Evolutionary conservation across 2,329 filamentous ascomycete species (phyloP).

Genomic region (Fonsecaea nubica): DNA sequence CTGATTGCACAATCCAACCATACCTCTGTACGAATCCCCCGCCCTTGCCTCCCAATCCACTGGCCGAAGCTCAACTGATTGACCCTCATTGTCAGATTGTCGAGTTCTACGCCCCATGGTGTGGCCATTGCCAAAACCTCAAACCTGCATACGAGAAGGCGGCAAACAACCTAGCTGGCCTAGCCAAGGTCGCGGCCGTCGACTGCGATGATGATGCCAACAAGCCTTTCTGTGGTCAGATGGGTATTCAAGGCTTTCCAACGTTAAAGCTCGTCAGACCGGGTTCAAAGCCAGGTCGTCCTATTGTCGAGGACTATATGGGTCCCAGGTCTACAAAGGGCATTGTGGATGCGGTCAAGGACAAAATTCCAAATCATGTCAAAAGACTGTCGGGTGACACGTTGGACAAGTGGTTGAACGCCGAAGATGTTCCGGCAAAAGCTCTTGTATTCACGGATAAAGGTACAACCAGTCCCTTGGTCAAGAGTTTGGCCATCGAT

Average conservation of each 20-base stretch:
- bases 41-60: not conserved
- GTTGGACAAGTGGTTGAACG: slow-evolving; percentile 73
- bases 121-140: slow-evolving; percentile 94
- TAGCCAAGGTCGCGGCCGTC: slow-evolving; percentile 92
- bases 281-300: slow-evolving; percentile 78
- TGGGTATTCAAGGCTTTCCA: slow-evolving; percentile 93
- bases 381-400: slow-evolving; percentile 80
- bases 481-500: slow-evolving; percentile 87
- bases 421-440: slow-evolving; percentile 74
- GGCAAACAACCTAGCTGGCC: slow-evolving; percentile 83
- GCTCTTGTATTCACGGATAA: slow-evolving; percentile 94
- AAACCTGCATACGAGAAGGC: slow-evolving; percentile 96
- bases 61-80: slow-evolving; percentile 33
- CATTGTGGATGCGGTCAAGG: slow-evolving; percentile 83
- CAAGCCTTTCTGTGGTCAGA: slow-evolving; percentile 81
- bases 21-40: slow-evolving; percentile 72
- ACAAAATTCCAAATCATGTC: slow-evolving; percentile 92
- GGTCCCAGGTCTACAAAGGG: slow-evolving; percentile 81
- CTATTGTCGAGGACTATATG: slow-evolving; percentile 88
- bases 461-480: slow-evolving; percentile 79
- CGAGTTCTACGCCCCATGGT: slow-evolving; percentile 95
- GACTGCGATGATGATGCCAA: slow-evolving; percentile 95
- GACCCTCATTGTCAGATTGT: slow-evolving; percentile 51
- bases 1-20: slow-evolving; percentile 89
- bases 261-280: slow-evolving; percentile 93